Evolutionary conservation across 495 filamentous ascomycete genomes (phyloP), one percentile per base, ranked within the genome.

Genomic region (Aspergillus hancockii): DNA sequence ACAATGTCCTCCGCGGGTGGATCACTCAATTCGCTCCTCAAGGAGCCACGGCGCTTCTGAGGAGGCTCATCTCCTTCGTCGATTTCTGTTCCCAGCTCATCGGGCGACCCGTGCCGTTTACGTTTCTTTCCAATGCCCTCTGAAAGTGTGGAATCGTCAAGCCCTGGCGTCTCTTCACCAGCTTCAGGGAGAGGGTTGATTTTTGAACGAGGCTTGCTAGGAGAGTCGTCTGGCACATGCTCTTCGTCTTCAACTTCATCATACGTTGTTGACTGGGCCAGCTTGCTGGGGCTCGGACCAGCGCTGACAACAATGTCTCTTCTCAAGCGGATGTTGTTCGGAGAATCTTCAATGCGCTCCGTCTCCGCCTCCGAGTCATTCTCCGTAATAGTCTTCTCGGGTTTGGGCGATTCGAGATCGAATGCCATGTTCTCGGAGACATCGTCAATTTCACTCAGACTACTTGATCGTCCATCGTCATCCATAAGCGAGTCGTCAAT

Each of bases 321-420:
- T 60, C 81, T 80, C 31, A 73, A 69, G 63, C 81, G 81, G 63
- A 79, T 75, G 61, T 93, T 91, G 57, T 89, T 85, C 21, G 94
- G 95, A n/a, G 93, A 93, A 67, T 90, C 86, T 63, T 95, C 93
- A 64, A 98, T 81, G 52, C 95, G 86, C 76, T 98, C 95, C 8
- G 94, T 98, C 77, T 97, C 94, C 28, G 95, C 94, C 74, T 98
- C 94, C n/a, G 94, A 96, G 75, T 98, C 93, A 63, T 89, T 89
- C 57, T 88, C 87, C 54, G 71, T 63, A 52, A 64, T 70, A 60
- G 45, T 66, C 64, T 60, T 74, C 55, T 75, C 71, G 49, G 60
- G 69, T 59, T 79, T 79, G 6, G 71, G 72, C 14, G 75, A 75
- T 51, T 81, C 81, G 55, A 83, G 81, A 61, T 86, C 83, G 32